Evolutionary conservation across 768 basidiomycete species (phyloP).

Genomic region (Boletellus ananas): DNA sequence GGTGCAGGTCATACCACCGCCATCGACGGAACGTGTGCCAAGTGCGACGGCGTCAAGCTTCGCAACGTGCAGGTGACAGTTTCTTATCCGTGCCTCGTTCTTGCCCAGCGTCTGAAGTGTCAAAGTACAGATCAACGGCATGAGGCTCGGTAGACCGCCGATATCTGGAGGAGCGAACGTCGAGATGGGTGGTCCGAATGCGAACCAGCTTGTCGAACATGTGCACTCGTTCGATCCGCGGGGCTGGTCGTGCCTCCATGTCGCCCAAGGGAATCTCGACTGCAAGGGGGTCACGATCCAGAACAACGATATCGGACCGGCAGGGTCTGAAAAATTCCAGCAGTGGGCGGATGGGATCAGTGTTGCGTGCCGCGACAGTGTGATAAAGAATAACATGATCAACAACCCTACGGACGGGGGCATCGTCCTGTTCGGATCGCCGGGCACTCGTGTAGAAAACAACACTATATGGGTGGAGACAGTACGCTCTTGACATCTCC

Average conservation of each 20-base stretch:
- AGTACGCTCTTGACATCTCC: constrained; percentile 37
- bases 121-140: constrained; percentile 62
- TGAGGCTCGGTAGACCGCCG: constrained; percentile 52
- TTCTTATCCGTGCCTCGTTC: background rate
- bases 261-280: constrained; percentile 61
- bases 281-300: constrained; percentile 67
- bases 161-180: constrained; percentile 70
- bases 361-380: constrained; percentile 58
- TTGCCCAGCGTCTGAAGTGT: background rate
- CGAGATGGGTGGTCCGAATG: constrained; percentile 77
- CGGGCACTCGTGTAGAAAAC: constrained; percentile 68
- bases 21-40: constrained; percentile 59
- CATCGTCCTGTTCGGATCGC: constrained; percentile 73
- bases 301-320: constrained; percentile 82
- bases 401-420: constrained; percentile 75
- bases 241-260: constrained; percentile 80
- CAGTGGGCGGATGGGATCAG: constrained; percentile 86
- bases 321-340: constrained; percentile 59
- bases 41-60: constrained; percentile 57
- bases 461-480: constrained; percentile 72
- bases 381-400: constrained; percentile 66
- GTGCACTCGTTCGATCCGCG: constrained; percentile 75
- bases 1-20: constrained; percentile 64
- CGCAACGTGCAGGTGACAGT: constrained; percentile 64
- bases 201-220: constrained; percentile 69